Percentiles rank a stretch among this genome's conserved stretches.
These are phyloP conservation scores for Orbilia blumenaviensis DNA, from an alignment of 2,329 filamentous ascomycete genomes.

Conservation along the genomic window DNA sequence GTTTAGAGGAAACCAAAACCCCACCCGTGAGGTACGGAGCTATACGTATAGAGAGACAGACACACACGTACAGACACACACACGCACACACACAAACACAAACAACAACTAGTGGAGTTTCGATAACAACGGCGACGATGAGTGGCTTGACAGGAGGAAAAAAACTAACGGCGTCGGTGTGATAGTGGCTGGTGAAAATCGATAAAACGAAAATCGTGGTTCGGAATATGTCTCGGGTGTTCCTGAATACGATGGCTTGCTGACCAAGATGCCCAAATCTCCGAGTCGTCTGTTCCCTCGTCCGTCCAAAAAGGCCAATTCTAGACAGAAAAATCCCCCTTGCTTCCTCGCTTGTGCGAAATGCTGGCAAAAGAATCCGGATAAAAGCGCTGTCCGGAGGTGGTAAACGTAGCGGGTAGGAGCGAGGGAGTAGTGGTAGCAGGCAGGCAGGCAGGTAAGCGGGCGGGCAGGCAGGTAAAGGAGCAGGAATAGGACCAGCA, in stretches of 20 bases:
- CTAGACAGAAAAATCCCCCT: slow-evolving; percentile 21
- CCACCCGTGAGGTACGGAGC: slow-evolving; percentile 31
- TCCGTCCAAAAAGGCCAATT: slow-evolving; percentile 20
- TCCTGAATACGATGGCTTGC: slow-evolving; percentile 50
- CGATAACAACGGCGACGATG: background rate
- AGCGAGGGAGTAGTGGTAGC: no score
- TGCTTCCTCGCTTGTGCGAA: slow-evolving; percentile 47
- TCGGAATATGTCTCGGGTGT: slow-evolving; percentile 40
- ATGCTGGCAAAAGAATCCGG: slow-evolving; percentile 52
- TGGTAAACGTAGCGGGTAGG: slow-evolving; percentile 26
- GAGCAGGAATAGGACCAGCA: slow-evolving; percentile 6
- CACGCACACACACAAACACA: no score
- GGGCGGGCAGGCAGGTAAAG: no score
- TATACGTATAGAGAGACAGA: background rate
- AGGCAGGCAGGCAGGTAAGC: no score
- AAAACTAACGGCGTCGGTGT: slow-evolving; percentile 5
- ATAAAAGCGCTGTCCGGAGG: slow-evolving; percentile 54
- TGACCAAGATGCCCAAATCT: slow-evolving; percentile 37
- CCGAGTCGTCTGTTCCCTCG: slow-evolving; percentile 38
- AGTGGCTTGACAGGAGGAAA: slow-evolving; percentile 9
- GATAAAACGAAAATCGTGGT: background rate
- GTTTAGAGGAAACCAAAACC: slow-evolving; percentile 26
- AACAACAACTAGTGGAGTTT: background rate
- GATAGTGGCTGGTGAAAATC: background rate
- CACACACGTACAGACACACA: no score